These are phyloP conservation scores for Quercus dentata DNA, from an alignment of 306 rosid genomes.

Conservation along the genomic window DNA sequence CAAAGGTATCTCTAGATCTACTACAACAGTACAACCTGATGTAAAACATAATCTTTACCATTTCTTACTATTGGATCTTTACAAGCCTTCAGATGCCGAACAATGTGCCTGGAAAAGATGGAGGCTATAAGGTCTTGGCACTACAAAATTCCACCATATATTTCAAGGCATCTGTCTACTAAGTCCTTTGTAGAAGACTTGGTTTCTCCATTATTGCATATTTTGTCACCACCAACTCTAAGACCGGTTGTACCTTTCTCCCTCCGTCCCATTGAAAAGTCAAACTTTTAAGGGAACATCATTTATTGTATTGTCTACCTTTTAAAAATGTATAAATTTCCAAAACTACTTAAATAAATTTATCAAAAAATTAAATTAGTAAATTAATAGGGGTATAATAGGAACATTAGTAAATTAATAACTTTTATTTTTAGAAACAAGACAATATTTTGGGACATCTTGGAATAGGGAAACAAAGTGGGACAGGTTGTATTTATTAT, in stretches of 20 bases:
- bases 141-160: constrained; percentile 57
- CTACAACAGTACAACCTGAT: constrained; percentile 16
- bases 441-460: too few species aligned
- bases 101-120: constrained; percentile 55
- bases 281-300: too few species aligned
- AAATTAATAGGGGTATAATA: too few species aligned
- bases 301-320: too few species aligned
- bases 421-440: too few species aligned
- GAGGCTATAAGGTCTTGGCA: constrained; percentile 77
- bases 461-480: too few species aligned
- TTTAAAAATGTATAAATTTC: too few species aligned
- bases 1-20: constrained; percentile 54
- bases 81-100: constrained; percentile 57
- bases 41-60: constrained; percentile 1
- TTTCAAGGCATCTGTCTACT: constrained; percentile 73
- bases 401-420: too few species aligned
- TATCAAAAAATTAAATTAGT: too few species aligned
- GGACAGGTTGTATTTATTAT: constrained; percentile 1
- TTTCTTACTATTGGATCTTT: constrained; percentile 16
- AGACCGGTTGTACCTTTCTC: constrained; percentile 69
- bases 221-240: constrained; percentile 77
- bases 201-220: constrained; percentile 73
- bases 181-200: constrained; percentile 74
- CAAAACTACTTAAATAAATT: too few species aligned
- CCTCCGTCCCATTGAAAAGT: too few species aligned